Base-by-base conservation (phyloP, 345 rosid genomes). In the Cardiospermum halicacabum region DNA sequence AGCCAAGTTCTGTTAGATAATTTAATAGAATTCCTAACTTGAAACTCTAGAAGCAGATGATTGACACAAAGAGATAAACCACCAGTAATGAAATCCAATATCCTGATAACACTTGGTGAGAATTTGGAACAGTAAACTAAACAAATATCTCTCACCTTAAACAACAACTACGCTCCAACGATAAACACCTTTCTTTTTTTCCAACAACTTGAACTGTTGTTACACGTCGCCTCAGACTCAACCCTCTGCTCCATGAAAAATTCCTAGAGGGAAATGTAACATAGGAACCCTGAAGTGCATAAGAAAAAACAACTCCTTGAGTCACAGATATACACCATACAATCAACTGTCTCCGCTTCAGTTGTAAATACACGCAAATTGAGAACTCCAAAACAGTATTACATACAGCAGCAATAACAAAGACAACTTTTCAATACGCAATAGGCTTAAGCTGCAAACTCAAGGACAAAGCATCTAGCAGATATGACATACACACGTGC, bases 171-270 rank as follows among this genome's bases (percentile, higher is more conserved):
- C 62, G 67, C 75, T 81, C 81, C 57, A 76, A 62, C 10, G 74
- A 79, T 11, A 71, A 80, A 58, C 64, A 55, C 72, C 58, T 78
- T 47, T 85, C 83, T 56, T 47, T 77, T 66, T 81, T 80, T 56
- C 79, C 87, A 78, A 74, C 68, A 67, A 79, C 59, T 22, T 68
- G 82, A 72, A 78, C 62, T 26, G 65, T 75, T 39, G 76, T 65
- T 64, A 77, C 64, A 75, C 72, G 75, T 59, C 77, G 77, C 82
- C 57, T 86, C 62, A 74, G 61, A 34, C 56, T 63, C 73, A 83
- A 71, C 54, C 86, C 88, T 72, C 64, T 86, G 80, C 80, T 82
- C 86, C 84, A 77, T 74, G 90, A 67, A 56, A 78, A 79, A 67
- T 78, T 75, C 76, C 81, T 81, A 3, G 76, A 60, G 63, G 89